Conservation (phyloP, 169 alveolate species). For the Cryptosporidium sp. region DNA sequence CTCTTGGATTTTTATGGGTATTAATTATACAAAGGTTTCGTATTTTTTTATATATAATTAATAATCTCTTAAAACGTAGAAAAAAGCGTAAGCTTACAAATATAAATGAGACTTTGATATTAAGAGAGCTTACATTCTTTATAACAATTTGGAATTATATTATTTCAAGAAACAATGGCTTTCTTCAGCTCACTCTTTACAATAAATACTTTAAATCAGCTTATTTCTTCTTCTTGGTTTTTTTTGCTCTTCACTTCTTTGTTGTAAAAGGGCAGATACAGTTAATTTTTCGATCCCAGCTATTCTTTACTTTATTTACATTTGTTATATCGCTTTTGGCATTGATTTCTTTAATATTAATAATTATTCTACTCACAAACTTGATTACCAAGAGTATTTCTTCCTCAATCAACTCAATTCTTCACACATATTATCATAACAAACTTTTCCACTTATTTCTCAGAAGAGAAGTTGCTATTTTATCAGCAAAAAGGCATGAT, state of each 20-base stretch:
- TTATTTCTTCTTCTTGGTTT: slow-evolving; percentile 20
- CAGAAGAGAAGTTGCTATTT: slow-evolving; percentile 59
- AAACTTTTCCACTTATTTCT: slow-evolving; percentile 55
- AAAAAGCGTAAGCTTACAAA: slow-evolving; percentile 33
- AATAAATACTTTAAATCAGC: slow-evolving; percentile 51
- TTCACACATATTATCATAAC: slow-evolving; percentile 57
- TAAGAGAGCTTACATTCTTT: slow-evolving; percentile 61
- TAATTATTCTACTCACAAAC: slow-evolving; percentile 37
- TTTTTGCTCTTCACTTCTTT: slow-evolving; percentile 45
- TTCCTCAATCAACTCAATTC: slow-evolving; percentile 57
- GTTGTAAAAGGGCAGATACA: slow-evolving; percentile 4
- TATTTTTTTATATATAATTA: slow-evolving; percentile 27
- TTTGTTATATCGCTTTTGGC: slow-evolving; percentile 4
- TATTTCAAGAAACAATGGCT: slow-evolving; percentile 61
- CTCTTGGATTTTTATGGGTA: slow-evolving; percentile 67
- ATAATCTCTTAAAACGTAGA: slow-evolving; percentile 14
- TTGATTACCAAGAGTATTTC: slow-evolving; percentile 50
- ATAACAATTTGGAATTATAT: slow-evolving; percentile 55
- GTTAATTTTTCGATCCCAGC: slow-evolving; percentile 37
- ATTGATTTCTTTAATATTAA: neutral
- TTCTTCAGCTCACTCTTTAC: slow-evolving; percentile 64
- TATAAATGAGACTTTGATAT: slow-evolving; percentile 38
- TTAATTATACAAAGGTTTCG: slow-evolving; percentile 42
- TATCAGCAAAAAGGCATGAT: slow-evolving; percentile 66
- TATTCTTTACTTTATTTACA: slow-evolving; percentile 32